Evolutionary conservation across 179 eudicot genomes (phyloP), one percentile per base, ranked within the genome.

Genomic region (Pouteria campechiana): DNA sequence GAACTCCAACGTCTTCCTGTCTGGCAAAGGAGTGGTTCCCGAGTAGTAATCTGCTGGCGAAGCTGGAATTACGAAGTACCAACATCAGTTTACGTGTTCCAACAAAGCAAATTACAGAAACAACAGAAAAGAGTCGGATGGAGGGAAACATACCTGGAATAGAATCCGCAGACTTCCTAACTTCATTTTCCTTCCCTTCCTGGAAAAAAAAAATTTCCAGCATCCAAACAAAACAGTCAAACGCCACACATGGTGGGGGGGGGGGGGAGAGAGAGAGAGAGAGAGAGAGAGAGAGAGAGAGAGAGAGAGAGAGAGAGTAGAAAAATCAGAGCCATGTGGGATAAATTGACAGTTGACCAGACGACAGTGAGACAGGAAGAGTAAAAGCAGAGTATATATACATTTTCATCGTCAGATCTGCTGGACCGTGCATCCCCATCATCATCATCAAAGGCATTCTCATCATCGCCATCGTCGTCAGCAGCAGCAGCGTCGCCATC

Each of bases 1-100:
- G 66, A 85, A 65, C 68, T 81, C 93, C 75, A 89, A 57, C 10
- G 66, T 67, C 70, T 86, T 86, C 61, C 70, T 90, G 40, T 79
- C 96, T 5, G 94, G 98, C 73, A 90, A 41, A 5, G 73, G 78
- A n/a, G n/a, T n/a, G 6, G 72, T 33, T 21, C 41, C 54, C 41
- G 51, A 41, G 2, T 41, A 42, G 47, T 17, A 31, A 36, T 32
- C 54, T 1, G 29, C 4, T 3, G 71, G 72, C 0, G 55, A 60
- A 50, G 78, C 88, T 73, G 47, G 33, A 40, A 16, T 57, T 41
- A 39, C 23, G 39, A 41, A 36, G 34, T 29, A 24, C 27, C 37
- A 33, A 37, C 30, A 29, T 37, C 37, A 53, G 12, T 14, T 48
- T 43, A 24, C 31, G 32, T n/a, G 39, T n/a, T 41, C 17, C 28